These are phyloP conservation scores for Curvularia eragrostidis DNA, from an alignment of 2,329 filamentous ascomycete species.

Conservation along the genomic window DNA sequence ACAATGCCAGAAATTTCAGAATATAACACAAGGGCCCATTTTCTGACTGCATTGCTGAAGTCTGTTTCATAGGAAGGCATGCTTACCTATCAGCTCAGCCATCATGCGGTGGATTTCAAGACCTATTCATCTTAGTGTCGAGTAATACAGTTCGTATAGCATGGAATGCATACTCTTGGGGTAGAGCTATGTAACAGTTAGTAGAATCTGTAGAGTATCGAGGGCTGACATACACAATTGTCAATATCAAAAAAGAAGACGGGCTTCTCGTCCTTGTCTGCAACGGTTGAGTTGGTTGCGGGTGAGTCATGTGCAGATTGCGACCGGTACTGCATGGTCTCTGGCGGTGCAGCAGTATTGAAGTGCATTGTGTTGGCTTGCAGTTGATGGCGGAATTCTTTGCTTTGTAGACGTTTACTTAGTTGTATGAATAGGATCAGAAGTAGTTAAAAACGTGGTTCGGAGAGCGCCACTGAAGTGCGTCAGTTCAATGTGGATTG, in stretches of 20 bases:
- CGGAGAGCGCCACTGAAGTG: background rate
- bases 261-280: conserved; percentile 50
- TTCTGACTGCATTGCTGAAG: background rate
- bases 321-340: conserved; percentile 14
- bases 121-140: conserved; percentile 55
- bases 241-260: conserved; percentile 91
- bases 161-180: conserved; percentile 70
- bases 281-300: conserved; percentile 24
- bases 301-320: conserved; percentile 12
- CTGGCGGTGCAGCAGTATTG: conserved; percentile 15
- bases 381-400: background rate
- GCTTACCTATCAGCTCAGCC: conserved; percentile 74
- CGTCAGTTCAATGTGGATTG: background rate
- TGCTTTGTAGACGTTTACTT: background rate
- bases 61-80: conserved; percentile 21
- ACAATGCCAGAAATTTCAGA: background rate
- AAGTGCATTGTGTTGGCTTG: conserved; percentile 5
- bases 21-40: background rate
- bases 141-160: background rate
- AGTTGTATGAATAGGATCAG: background rate
- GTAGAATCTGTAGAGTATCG: background rate
- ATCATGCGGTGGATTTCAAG: conserved; percentile 87
- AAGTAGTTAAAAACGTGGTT: background rate
- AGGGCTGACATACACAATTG: conserved; percentile 74
- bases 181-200: conserved; percentile 66